Conservation (phyloP, 164 flowering plant genomes). For the Vitis cinerea region DNA sequence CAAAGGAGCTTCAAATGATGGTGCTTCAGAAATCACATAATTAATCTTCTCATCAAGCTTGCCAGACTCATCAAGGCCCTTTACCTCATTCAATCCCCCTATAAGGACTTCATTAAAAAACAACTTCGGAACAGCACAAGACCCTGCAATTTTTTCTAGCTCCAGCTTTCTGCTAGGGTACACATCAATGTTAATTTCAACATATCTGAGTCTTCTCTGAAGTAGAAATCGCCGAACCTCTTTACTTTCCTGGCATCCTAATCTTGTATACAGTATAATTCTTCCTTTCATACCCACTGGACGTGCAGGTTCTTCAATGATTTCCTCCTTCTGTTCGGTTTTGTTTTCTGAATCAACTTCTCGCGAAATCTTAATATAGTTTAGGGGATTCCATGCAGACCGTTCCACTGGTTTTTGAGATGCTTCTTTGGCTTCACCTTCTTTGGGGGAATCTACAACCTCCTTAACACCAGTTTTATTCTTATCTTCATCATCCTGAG, state of each 20-base stretch:
- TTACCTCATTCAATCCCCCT: constrained; percentile 68
- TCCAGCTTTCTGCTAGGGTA: constrained; percentile 76
- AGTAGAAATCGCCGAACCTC: constrained; percentile 57
- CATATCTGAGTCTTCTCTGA: constrained; percentile 54
- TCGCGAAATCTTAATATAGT: constrained; percentile 36
- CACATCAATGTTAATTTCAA: constrained; percentile 79
- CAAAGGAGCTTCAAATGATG: constrained; percentile 66
- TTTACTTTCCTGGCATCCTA: constrained; percentile 64
- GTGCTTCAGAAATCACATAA: constrained; percentile 49
- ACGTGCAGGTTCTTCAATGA: constrained; percentile 20
- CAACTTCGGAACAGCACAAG: constrained; percentile 69
- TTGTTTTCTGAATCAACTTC: constrained; percentile 40
- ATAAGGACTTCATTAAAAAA: constrained; percentile 69
- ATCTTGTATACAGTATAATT: constrained; percentile 63
- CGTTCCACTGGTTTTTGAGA: constrained; percentile 38
- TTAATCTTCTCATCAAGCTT: constrained; percentile 65
- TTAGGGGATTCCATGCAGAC: constrained; percentile 71
- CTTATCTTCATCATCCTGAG: constrained; percentile 23
- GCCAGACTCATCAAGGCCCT: constrained; percentile 60
- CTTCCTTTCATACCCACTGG: constrained; percentile 63
- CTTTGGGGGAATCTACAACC: constrained; percentile 26
- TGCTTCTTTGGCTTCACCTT: constrained; percentile 32
- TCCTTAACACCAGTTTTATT: constrained; percentile 21
- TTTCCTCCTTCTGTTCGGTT: constrained; percentile 32
- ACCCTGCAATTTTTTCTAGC: constrained; percentile 65